These are phyloP conservation scores for Phaeosphaeriaceae sp. DNA, from an alignment of 2,329 filamentous ascomycete species.

Conservation along the genomic window DNA sequence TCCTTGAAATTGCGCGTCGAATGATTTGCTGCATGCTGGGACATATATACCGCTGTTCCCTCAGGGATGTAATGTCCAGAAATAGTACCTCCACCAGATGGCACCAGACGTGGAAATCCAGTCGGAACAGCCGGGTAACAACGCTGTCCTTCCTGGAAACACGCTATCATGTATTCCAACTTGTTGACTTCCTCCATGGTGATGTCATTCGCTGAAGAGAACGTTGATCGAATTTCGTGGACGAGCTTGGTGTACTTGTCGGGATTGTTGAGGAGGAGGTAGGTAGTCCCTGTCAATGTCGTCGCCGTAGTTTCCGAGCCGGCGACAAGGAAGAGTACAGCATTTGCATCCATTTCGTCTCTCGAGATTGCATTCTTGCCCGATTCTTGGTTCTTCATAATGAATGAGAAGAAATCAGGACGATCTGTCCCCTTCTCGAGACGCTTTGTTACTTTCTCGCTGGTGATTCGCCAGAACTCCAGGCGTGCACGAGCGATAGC, in stretches of 20 bases:
- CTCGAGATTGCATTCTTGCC: constrained; percentile 22
- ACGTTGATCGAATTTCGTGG: constrained; percentile 31
- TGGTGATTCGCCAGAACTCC: constrained; percentile 23
- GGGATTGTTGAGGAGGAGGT: constrained; percentile 44
- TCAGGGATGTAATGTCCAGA: constrained; percentile 37
- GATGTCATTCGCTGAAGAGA: constrained; percentile 26
- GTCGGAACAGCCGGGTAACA: constrained; percentile 39
- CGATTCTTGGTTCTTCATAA: constrained; percentile 29
- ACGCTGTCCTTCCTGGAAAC: constrained; percentile 33
- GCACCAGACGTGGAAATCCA: constrained; percentile 37
- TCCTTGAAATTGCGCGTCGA: constrained; percentile 35
- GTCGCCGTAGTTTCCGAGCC: constrained; percentile 59
- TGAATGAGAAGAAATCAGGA: constrained; percentile 35
- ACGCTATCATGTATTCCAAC: constrained; percentile 37
- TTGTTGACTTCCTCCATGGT: constrained; percentile 34
- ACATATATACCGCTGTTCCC: constrained; percentile 34
- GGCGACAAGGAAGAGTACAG: constrained; percentile 46
- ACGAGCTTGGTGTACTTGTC: constrained; percentile 24
- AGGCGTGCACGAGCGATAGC: constrained; percentile 11
- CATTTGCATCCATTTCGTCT: constrained; percentile 46
- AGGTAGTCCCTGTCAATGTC: constrained; percentile 51
- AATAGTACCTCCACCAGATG: constrained; percentile 28
- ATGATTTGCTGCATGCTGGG: constrained; percentile 41
- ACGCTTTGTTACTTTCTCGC: constrained; percentile 23
- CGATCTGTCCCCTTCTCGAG: constrained; percentile 22